These are phyloP conservation scores for Musa itinerans DNA, from an alignment of 176 grass and related monocot species.

Conservation along the genomic window DNA sequence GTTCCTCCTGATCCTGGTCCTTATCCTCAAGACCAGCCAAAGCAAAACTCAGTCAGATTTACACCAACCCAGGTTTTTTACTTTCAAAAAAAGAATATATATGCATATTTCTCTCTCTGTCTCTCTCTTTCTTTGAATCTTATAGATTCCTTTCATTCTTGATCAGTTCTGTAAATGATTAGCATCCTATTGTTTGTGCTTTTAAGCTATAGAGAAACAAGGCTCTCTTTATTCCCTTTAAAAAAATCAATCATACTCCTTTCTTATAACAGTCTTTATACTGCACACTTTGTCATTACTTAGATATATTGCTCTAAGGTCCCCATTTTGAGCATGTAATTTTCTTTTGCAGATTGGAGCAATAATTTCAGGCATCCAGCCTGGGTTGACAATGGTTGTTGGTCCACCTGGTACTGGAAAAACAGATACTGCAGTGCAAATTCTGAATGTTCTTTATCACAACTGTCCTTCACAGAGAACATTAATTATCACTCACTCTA, in stretches of 20 bases:
- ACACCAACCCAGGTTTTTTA: slow-evolving; percentile 68
- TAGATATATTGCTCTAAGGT: neutral
- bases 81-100: neutral
- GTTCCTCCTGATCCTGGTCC: slow-evolving; percentile 85
- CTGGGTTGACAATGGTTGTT: slow-evolving; percentile 98
- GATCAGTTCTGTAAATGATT: too few relatives aligned
- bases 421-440: slow-evolving; percentile 98
- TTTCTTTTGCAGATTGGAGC: slow-evolving; percentile 64
- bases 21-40: slow-evolving; percentile 98
- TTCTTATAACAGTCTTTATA: neutral
- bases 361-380: slow-evolving; percentile 92
- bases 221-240: too few relatives aligned
- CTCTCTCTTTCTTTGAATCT: neutral
- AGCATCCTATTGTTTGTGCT: too few relatives aligned
- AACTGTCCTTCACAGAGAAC: slow-evolving; percentile 98
- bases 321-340: slow-evolving; percentile 18
- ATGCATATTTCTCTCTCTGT: neutral
- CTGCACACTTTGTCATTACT: neutral
- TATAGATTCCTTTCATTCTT: neutral
- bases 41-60: slow-evolving; percentile 91
- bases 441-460: slow-evolving; percentile 98
- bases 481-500: slow-evolving; percentile 96
- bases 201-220: too few relatives aligned
- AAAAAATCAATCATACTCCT: too few relatives aligned
- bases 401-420: slow-evolving; percentile 98